Evolutionary conservation across 257 asterid species (phyloP).

Genomic region (Ligustrum vulgare): DNA sequence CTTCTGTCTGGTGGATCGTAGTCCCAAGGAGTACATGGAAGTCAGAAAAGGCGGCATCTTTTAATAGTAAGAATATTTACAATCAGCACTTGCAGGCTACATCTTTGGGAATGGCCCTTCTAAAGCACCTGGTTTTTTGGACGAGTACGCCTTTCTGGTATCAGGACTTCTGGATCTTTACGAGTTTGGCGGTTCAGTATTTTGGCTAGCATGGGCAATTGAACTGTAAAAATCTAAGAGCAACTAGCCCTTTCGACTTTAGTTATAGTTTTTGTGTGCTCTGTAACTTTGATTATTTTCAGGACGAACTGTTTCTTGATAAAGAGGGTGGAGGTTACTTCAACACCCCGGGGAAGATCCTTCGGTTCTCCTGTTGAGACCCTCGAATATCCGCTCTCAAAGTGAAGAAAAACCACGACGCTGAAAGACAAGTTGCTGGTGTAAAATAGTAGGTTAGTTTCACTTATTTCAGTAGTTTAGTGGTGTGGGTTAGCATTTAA

Average conservation of each 20-base stretch:
- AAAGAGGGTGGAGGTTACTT: slow-evolving; percentile 87
- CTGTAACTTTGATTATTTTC: slow-evolving; percentile 3
- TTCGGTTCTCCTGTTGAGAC: slow-evolving; percentile 66
- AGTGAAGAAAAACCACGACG: no score
- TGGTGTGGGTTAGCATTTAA: no score
- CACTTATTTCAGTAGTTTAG: no score
- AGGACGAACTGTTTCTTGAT: slow-evolving; percentile 91
- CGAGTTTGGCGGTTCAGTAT: slow-evolving; percentile 70
- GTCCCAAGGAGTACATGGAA: slow-evolving; percentile 81
- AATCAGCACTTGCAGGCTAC: slow-evolving; percentile 55
- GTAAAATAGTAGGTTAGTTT: no score
- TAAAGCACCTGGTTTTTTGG: slow-evolving; percentile 88
- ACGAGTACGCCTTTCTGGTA: slow-evolving; percentile 82
- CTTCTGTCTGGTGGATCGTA: slow-evolving; percentile 25
- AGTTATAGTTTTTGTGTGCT: neutral
- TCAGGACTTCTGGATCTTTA: slow-evolving; percentile 77
- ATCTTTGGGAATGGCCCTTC: slow-evolving; percentile 88
- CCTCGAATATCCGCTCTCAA: no score
- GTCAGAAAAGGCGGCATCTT: slow-evolving; percentile 82
- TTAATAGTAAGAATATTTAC: slow-evolving; percentile 70
- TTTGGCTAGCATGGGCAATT: slow-evolving; percentile 83
- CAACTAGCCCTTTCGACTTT: neutral
- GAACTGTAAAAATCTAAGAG: slow-evolving; percentile 42
- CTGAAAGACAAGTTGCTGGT: no score
- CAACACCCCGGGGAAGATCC: slow-evolving; percentile 84